Conservation (phyloP, 2,329 filamentous ascomycete species). For the Endocalyx cinctus region DNA sequence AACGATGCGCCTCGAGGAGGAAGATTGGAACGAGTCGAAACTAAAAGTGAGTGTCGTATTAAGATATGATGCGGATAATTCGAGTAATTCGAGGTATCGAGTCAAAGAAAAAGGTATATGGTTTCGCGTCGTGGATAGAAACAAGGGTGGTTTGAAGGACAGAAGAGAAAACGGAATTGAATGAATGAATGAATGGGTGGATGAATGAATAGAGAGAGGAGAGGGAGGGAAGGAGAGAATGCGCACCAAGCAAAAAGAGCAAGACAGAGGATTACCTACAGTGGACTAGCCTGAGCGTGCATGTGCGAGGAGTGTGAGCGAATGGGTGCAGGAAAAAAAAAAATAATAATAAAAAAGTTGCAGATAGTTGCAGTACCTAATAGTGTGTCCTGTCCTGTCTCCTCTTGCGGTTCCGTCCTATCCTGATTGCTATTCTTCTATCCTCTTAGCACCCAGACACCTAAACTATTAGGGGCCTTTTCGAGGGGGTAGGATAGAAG, state of each 20-base stretch:
- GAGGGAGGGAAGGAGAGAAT: constrained; percentile 18
- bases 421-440: background rate
- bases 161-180: constrained; percentile 12
- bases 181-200: constrained; percentile 10
- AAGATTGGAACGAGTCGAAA: constrained; percentile 18
- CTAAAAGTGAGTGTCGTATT: constrained; percentile 16
- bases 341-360: background rate
- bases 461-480: background rate
- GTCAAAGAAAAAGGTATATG: constrained; percentile 7
- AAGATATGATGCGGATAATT: constrained; percentile 14
- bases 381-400: background rate
- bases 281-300: constrained; percentile 1
- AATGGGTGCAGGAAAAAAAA: background rate
- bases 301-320: constrained; percentile 4
- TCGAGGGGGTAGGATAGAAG: background rate
- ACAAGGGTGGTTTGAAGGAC: constrained; percentile 19
- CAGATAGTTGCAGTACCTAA: constrained; percentile 1
- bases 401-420: background rate
- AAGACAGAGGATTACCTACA: constrained; percentile 6
- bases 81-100: constrained; percentile 17
- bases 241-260: constrained; percentile 23
- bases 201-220: constrained; percentile 10
- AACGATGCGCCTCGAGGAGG: constrained; percentile 23
- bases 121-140: constrained; percentile 7
- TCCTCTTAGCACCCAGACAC: background rate